Conservation (phyloP, 495 filamentous ascomycete genomes). For the Penicillium lagena region DNA sequence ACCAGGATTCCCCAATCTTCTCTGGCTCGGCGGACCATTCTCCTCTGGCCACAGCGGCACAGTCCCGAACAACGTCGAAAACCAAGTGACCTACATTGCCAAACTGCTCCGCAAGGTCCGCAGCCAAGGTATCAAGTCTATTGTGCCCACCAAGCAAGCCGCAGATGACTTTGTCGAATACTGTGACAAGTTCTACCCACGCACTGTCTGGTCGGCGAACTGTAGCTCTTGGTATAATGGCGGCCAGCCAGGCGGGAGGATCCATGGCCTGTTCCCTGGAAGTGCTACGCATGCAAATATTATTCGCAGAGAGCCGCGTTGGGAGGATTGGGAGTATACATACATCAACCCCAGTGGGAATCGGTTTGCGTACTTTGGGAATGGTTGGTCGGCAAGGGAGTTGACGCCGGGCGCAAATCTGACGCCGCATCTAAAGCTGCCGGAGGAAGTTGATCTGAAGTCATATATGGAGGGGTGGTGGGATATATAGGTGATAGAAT, state of each 20-base stretch:
- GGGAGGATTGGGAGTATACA: conserved; percentile 69
- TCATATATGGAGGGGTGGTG: conserved; percentile 47
- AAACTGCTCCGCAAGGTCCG: conserved; percentile 59
- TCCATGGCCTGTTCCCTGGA: conserved; percentile 63
- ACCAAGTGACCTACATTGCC: conserved; percentile 52
- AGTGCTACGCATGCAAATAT: conserved; percentile 52
- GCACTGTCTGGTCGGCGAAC: conserved; percentile 51
- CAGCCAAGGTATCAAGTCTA: conserved; percentile 56
- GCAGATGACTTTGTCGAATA: conserved; percentile 59
- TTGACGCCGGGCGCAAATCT: conserved; percentile 27
- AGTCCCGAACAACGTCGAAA: conserved; percentile 48
- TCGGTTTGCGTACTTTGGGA: conserved; percentile 53
- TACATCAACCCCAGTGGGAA: conserved; percentile 43
- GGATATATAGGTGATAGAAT: conserved; percentile 27
- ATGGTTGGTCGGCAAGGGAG: conserved; percentile 47
- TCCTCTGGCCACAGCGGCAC: conserved; percentile 43
- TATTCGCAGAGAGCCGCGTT: conserved; percentile 53
- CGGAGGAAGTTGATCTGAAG: conserved; percentile 39
- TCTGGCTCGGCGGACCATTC: conserved; percentile 47
- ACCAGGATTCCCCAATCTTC: conserved; percentile 60
- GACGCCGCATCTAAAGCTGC: conserved; percentile 42
- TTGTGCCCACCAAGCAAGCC: conserved; percentile 45
- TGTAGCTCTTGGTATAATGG: conserved; percentile 70
- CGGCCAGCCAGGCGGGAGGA: conserved; percentile 45
- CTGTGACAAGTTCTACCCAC: conserved; percentile 54